These are phyloP conservation scores for Tricholoma hemisulphureum DNA, from an alignment of 768 basidiomycete genomes.

Conservation along the genomic window DNA sequence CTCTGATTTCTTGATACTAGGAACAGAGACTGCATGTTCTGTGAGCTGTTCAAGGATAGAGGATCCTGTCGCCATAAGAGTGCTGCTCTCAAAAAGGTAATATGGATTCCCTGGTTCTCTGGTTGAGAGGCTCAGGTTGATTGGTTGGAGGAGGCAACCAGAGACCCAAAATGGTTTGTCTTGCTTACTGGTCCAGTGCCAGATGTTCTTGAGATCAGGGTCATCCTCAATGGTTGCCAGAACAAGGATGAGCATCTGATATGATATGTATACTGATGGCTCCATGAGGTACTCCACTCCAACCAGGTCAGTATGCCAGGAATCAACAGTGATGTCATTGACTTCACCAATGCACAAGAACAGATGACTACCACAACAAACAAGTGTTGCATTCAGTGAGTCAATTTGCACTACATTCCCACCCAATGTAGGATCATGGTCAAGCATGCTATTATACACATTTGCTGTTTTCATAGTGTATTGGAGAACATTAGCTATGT, in stretches of 20 bases:
- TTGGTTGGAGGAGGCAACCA: neutral
- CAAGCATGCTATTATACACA: neutral
- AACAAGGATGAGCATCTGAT: conserved; percentile 24
- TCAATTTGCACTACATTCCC: conserved; percentile 4
- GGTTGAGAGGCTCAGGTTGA: neutral
- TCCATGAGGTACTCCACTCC: conserved; percentile 18
- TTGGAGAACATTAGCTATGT: neutral
- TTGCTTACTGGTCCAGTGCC: conserved; percentile 18
- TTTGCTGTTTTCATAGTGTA: too few species aligned
- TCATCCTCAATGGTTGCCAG: conserved; percentile 19
- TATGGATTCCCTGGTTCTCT: neutral
- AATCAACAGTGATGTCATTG: conserved; percentile 22
- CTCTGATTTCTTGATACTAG: neutral
- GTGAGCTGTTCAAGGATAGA: neutral
- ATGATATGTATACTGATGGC: conserved; percentile 12
- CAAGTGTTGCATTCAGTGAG: conserved; percentile 24
- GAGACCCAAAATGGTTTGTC: conserved; percentile 17
- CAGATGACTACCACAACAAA: conserved; percentile 19
- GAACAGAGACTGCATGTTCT: neutral
- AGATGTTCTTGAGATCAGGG: conserved; percentile 20
- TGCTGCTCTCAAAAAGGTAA: neutral
- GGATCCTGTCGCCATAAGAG: neutral
- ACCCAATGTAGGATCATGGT: neutral
- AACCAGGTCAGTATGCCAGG: conserved; percentile 11
- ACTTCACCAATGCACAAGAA: conserved; percentile 31